Evolutionary conservation across 495 filamentous ascomycete species (phyloP).

Genomic region (Schizothecium vesticola): DNA sequence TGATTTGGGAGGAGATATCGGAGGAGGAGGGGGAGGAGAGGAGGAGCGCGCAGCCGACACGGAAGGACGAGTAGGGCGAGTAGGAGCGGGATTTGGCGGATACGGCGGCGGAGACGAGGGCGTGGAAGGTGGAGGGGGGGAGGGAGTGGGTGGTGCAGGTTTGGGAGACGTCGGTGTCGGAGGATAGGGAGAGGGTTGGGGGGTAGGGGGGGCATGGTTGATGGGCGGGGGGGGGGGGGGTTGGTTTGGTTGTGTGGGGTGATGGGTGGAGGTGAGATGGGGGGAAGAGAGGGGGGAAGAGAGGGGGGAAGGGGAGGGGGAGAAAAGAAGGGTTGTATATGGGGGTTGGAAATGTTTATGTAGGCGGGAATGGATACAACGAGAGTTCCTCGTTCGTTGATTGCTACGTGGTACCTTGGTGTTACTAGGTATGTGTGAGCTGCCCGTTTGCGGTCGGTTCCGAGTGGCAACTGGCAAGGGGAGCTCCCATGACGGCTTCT

Average conservation of each 20-base stretch:
- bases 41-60: constrained; percentile 78
- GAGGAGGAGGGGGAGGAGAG: constrained; percentile 40
- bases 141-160: constrained; percentile 45
- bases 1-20: constrained; percentile 43
- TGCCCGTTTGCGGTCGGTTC: not conserved
- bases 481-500: not conserved
- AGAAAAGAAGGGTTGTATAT: not conserved
- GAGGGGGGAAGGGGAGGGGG: not conserved
- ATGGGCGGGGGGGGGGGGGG: not conserved
- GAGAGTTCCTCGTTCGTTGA: not conserved
- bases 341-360: not conserved
- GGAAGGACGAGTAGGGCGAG: constrained; percentile 93
- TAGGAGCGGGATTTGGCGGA: constrained; percentile 72
- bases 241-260: not conserved
- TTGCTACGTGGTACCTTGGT: too few species aligned
- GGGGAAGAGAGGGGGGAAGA: not conserved
- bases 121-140: constrained; percentile 52
- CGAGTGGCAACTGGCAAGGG: not conserved
- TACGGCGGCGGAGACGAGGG: constrained; percentile 52
- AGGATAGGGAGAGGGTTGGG: constrained; percentile 21
- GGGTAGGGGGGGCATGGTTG: constrained; percentile 11
- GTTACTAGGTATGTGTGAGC: too few species aligned
- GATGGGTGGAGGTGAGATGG: not conserved
- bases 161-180: constrained; percentile 19
- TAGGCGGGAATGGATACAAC: not conserved